Base-by-base conservation (phyloP, 768 basidiomycete species). In the Podaxis pistillaris region DNA sequence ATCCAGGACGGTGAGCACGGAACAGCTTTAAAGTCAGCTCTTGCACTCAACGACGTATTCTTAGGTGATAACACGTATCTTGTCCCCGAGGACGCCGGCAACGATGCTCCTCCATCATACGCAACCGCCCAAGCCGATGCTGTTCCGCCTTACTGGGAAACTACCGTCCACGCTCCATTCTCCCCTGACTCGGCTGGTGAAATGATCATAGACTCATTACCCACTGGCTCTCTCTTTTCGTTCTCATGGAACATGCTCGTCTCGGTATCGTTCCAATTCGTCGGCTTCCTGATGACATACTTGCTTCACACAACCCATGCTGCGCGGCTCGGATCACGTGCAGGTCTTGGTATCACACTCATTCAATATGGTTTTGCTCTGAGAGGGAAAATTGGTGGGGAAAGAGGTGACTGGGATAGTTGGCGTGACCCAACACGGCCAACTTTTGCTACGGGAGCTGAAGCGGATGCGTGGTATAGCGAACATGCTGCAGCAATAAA, bases 111-210 rank as follows among this genome's bases (percentile, higher is more conserved):
- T 4, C 97, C 97, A 1, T 91, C 96, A 7, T 98, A 99, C 73
- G 89, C 93, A 13, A 82, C 87, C 33, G 97, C 97, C 9, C 89
- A 96, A 71, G 88, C 91, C 15, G 97, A 99, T 74, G 87, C 94
- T n/a, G 95, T 94, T 6, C 97, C 97, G 3, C 92, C 95, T 1
- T 99, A 99, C 75, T 98, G 94, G 87, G 96, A 98, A 67, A 97
- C 94, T 1, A 96, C 94, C 2, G 86, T 98, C n/a, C 93, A 98
- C 72, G 88, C 96, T 6, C 94, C 96, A 8, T 87, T 85, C 65
- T 74, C 86, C 15, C 78, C 87, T 15, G 83, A 85, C 65, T 74
- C 78, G 6, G 72, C 85, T 30, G 89, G 94, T 40, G 89, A 95
- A 68, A 87, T 97, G 77, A 86, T 96, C 68, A 88, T 98, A 70